phyloP scores from a whole-genome alignment of 2,329 filamentous ascomycete species.

The Escovopsis sp. region DNA sequence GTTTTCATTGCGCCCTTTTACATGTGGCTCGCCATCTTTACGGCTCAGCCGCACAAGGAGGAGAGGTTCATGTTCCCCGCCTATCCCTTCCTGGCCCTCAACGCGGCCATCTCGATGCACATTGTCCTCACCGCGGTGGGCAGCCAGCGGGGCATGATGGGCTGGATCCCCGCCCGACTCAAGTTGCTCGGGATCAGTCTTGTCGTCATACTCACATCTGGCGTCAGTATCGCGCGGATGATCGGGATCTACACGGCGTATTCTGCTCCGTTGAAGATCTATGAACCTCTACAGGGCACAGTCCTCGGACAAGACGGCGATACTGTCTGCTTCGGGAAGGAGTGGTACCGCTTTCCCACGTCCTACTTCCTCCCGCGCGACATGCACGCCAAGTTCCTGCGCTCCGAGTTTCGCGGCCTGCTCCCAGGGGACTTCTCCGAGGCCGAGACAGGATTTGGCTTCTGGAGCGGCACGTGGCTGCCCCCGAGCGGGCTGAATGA shows the following conservation, averaged over 20 bases:
- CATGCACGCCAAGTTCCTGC: constrained; percentile 77
- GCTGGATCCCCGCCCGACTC: constrained; percentile 58
- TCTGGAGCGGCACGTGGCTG: constrained; percentile 73
- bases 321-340: constrained; percentile 78
- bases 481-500: constrained; percentile 81
- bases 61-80: constrained; percentile 97
- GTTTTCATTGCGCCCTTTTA: constrained; percentile 80
- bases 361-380: constrained; percentile 79
- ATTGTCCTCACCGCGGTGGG: constrained; percentile 64
- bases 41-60: constrained; percentile 87
- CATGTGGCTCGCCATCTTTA: constrained; percentile 86
- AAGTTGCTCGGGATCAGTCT: constrained; percentile 50
- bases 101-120: constrained; percentile 73
- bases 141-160: constrained; percentile 48
- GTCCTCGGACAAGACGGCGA: constrained; percentile 40
- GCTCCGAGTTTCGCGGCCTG: constrained; percentile 76
- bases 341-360: constrained; percentile 95
- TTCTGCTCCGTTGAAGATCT: constrained; percentile 60
- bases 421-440: constrained; percentile 84
- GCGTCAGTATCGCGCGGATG: constrained; percentile 54
- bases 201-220: constrained; percentile 47
- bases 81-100: constrained; percentile 80
- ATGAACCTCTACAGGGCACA: constrained; percentile 46
- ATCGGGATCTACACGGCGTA: constrained; percentile 70
- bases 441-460: constrained; percentile 49